Evolutionary conservation across 164 flowering plant species (phyloP).

Genomic region (Paratinospora sagittata): DNA sequence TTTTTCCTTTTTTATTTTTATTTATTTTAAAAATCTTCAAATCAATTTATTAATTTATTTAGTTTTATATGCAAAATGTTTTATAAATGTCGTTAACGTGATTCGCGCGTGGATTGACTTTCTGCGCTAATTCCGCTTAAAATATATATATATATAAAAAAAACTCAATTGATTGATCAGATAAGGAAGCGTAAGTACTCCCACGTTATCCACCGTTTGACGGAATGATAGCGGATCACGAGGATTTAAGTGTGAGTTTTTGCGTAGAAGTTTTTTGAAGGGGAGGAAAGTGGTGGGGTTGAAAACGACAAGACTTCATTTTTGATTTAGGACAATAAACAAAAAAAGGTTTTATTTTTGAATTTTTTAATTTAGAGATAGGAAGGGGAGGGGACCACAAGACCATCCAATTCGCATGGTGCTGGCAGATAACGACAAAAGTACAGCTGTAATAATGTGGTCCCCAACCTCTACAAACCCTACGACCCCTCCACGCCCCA

Average conservation of each 20-base stretch:
- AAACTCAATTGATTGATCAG: too few species aligned
- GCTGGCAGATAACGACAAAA: conserved; percentile 18
- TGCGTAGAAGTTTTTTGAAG: not conserved
- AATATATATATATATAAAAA: too few species aligned
- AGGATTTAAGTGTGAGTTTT: not conserved
- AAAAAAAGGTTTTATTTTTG: too few species aligned
- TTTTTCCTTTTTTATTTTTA: too few species aligned
- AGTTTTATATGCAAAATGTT: not conserved
- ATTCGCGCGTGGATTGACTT: conserved; percentile 1
- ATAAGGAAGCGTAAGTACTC: not conserved
- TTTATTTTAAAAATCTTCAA: too few species aligned
- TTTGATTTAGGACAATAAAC: not conserved
- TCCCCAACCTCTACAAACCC: conserved; percentile 8
- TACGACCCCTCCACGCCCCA: not conserved
- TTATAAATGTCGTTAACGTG: not conserved
- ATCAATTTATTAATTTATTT: not conserved
- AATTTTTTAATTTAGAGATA: too few species aligned
- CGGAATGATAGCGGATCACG: not conserved
- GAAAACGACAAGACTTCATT: conserved; percentile 10
- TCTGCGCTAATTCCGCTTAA: not conserved
- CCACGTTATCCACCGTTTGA: not conserved
- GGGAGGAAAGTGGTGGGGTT: not conserved
- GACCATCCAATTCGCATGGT: conserved; percentile 1
- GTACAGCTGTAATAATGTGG: conserved; percentile 25
- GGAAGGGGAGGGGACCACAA: conserved; percentile 9